Conservation (phyloP, 768 basidiomycete genomes). For the Tricholoma saponaceum region DNA sequence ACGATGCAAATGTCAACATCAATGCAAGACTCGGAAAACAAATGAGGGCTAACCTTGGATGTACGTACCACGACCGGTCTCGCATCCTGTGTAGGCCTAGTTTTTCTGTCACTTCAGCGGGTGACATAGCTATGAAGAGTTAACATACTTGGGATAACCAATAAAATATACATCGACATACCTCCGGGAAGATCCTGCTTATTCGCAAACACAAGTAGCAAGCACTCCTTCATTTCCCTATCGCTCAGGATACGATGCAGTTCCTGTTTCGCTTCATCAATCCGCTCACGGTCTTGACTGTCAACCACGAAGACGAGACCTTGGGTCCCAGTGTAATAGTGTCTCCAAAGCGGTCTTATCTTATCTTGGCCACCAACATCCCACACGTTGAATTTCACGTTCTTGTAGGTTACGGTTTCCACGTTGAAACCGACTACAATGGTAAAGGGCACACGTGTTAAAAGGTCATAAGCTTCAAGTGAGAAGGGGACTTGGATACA, state of each 20-base stretch:
- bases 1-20: constrained; percentile 5
- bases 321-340: constrained; percentile 99
- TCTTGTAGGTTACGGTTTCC: constrained; percentile 99
- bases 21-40: background rate
- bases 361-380: constrained; percentile 99
- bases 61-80: constrained; percentile 98
- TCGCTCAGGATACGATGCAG: constrained; percentile 94
- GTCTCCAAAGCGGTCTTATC: constrained; percentile 96
- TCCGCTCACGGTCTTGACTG: constrained; percentile 90
- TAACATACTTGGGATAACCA: background rate
- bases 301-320: constrained; percentile 98
- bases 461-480: background rate
- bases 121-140: constrained; percentile 83
- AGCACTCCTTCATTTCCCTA: constrained; percentile 96
- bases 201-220: constrained; percentile 97
- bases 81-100: constrained; percentile 94
- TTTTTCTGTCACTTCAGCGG: constrained; percentile 97
- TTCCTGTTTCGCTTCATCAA: constrained; percentile 96
- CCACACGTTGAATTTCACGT: constrained; percentile 94
- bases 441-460: constrained; percentile 3
- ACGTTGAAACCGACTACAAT: constrained; percentile 92
- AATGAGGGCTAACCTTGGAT: constrained; percentile 73
- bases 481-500: constrained; percentile 15
- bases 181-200: constrained; percentile 98
- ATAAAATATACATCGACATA: constrained; percentile 32